Base-by-base conservation (phyloP, 2,329 filamentous ascomycete genomes). In the Ascochyta koolunga region DNA sequence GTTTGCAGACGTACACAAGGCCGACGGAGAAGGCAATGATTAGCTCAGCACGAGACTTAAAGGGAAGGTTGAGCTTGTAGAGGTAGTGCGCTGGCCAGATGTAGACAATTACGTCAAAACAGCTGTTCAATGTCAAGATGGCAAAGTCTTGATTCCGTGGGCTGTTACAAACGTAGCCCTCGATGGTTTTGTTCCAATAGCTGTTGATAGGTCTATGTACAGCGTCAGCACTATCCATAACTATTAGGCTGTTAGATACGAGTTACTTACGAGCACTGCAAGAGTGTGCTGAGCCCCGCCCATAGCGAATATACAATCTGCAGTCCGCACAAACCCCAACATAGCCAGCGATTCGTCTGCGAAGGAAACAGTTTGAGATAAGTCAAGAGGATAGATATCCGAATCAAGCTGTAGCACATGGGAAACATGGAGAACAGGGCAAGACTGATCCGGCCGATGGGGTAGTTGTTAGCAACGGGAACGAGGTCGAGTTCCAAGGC, bases 51-150 rank as follows among this genome's bases (percentile, higher is more conserved):
- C 60, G 60, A 33, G 50, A 43, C 27, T 41, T 53, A 8, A 59
- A 44, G 10, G 60, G 58, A 22, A 62, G 13, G 2, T 61, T 58
- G n/a, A 65, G 51, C 24, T 58, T 63, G 46, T 56, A 61, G 2
- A 65, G 50, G 22, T 62, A 65, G 10, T 58, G 54, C 8, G 54
- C 58, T 15, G 61, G 61, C 61, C 61, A 65, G 10, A 52, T 39
- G 47, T 56, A 62, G 6, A 59, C 54, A 21, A 62, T 47, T 2
- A 65, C 32, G 18, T 65, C 62, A 10, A 55, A 59, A 8, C 40
- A 24, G 36, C 56, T 63, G 47, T 65, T 65, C 32, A 65, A 35
- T 4, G 50, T 31, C 16, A 61, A 42, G 15, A 61, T 57, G 11
- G 54, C 38, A 18, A 51, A 52, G 19, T 57, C 50, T 33, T 59